A percentile compares a stretch with the other conserved stretches of the same genome.
These are phyloP conservation scores for Casuarina equisetifolia DNA, from an alignment of 306 rosid genomes.

Conservation along the genomic window DNA sequence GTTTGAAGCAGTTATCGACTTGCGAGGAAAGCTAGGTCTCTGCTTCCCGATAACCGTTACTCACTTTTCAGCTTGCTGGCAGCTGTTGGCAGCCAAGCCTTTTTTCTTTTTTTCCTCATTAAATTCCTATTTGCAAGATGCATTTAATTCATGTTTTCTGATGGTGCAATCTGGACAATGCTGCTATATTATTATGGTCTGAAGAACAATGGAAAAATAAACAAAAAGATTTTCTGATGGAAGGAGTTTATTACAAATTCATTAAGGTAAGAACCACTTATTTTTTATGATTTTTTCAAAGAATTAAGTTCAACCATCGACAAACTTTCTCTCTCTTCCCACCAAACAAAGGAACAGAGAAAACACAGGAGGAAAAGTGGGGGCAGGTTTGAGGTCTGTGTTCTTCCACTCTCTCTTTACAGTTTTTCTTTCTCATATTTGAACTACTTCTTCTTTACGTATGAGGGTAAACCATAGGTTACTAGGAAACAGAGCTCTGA, in stretches of 20 bases:
- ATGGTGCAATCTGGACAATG: too few species aligned
- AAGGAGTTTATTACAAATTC: too few species aligned
- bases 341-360: conserved; percentile 5
- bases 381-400: background rate
- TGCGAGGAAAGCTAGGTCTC: conserved; percentile 3
- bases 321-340: background rate
- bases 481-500: background rate
- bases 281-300: background rate
- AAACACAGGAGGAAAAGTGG: background rate
- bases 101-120: background rate
- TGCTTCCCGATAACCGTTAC: background rate
- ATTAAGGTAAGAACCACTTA: background rate
- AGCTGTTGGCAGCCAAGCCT: background rate
- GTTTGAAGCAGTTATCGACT: conserved; percentile 30
- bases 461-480: background rate
- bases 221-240: too few species aligned
- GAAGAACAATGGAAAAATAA: too few species aligned
- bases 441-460: background rate
- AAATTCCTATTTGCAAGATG: background rate
- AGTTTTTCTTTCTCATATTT: background rate
- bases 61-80: background rate
- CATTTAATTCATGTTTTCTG: background rate
- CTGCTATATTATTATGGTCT: too few species aligned
- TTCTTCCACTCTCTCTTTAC: background rate
- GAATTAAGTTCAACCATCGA: background rate